Evolutionary conservation across 495 filamentous ascomycete genomes (phyloP).

Genomic region (Rostrohypoxylon terebratum): DNA sequence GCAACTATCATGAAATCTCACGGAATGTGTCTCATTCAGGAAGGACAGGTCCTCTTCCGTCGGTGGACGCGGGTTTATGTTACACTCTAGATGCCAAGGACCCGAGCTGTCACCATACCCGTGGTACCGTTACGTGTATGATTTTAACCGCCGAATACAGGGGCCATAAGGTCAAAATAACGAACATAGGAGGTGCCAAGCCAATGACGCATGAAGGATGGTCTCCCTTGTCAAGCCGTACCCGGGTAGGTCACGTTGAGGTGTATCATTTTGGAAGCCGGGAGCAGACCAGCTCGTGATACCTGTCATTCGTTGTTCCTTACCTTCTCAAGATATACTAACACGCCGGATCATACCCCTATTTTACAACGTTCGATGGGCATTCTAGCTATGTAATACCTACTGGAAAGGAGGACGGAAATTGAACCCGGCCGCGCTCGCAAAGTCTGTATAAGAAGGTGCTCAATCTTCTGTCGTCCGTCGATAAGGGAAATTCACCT

Average conservation of each 20-base stretch:
- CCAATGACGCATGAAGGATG: neutral
- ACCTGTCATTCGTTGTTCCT: slow-evolving; percentile 1
- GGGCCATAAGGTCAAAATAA: slow-evolving; percentile 8
- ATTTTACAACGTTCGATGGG: slow-evolving; percentile 1
- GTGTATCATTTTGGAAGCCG: slow-evolving; percentile 1
- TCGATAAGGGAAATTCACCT: slow-evolving; percentile 10
- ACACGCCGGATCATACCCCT: neutral
- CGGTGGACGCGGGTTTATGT: slow-evolving; percentile 16
- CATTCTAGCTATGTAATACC: neutral
- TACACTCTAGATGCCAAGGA: slow-evolving; percentile 39
- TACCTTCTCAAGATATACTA: neutral
- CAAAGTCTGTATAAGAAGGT: slow-evolving; percentile 16
- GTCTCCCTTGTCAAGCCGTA: neutral
- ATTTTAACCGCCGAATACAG: slow-evolving; percentile 34
- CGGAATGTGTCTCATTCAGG: slow-evolving; percentile 26
- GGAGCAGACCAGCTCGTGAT: neutral
- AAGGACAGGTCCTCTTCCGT: slow-evolving; percentile 28
- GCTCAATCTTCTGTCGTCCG: neutral
- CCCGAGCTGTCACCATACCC: slow-evolving; percentile 7
- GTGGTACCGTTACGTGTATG: slow-evolving; percentile 16
- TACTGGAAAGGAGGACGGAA: neutral
- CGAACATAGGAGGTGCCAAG: neutral
- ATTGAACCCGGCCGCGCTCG: neutral
- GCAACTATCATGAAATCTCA: slow-evolving; percentile 7
- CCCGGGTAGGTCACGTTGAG: neutral